Conservation (phyloP, 768 basidiomycete species). For the Pholiota molesta region DNA sequence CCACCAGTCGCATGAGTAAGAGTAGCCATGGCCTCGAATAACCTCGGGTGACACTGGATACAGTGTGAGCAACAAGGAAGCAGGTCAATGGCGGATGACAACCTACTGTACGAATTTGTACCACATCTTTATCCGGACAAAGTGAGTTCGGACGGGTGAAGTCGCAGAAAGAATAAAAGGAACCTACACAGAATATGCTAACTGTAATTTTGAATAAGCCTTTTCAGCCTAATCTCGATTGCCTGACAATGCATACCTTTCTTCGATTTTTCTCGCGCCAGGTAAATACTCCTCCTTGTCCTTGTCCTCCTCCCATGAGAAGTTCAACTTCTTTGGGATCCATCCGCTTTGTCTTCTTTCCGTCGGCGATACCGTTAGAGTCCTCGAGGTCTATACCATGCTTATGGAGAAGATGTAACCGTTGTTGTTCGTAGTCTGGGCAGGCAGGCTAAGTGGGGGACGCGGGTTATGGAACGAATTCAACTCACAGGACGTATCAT, state of each 20-base stretch:
- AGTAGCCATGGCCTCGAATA: conserved; percentile 89
- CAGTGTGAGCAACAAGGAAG: conserved; percentile 24
- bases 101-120: conserved; percentile 85
- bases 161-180: conserved; percentile 12
- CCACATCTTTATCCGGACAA: conserved; percentile 61
- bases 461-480: conserved; percentile 18
- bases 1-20: conserved; percentile 98
- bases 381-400: conserved; percentile 96
- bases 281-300: conserved; percentile 84
- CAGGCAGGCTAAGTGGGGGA: conserved; percentile 20
- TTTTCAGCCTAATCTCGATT: conserved; percentile 17
- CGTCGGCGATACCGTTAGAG: conserved; percentile 62
- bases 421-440: conserved; percentile 92
- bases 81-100: conserved; percentile 24
- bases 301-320: conserved; percentile 83
- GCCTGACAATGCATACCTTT: conserved; percentile 57
- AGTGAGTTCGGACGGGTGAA: conserved; percentile 15
- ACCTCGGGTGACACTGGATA: conserved; percentile 85
- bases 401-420: conserved; percentile 83
- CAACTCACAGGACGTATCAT: conserved; percentile 84
- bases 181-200: conserved; percentile 88
- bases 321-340: conserved; percentile 81
- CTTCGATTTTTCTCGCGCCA: conserved; percentile 94
- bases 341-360: conserved; percentile 76
- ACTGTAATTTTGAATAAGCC: conserved; percentile 42